These are phyloP conservation scores for Zymoseptoria ardabiliae DNA, from an alignment of 2,329 filamentous ascomycete species.

Conservation along the genomic window DNA sequence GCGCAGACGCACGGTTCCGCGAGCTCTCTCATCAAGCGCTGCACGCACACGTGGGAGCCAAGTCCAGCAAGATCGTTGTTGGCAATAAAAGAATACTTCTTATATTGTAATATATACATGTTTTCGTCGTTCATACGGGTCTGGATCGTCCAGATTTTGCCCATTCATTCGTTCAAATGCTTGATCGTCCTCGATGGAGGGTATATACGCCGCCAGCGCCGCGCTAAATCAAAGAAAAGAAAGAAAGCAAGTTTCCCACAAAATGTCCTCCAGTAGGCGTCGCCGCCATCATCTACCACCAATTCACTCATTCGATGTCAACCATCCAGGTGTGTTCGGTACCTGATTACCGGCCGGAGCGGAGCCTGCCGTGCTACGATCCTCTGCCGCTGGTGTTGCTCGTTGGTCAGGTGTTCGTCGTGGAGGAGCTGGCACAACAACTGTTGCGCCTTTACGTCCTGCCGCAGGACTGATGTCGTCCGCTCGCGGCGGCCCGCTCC, in stretches of 20 bases:
- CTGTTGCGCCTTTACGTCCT: constrained; percentile 12
- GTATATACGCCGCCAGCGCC: constrained; percentile 8
- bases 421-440: constrained; percentile 22
- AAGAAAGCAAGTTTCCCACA: neutral
- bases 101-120: neutral
- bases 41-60: neutral
- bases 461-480: constrained; percentile 25
- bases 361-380: neutral
- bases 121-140: neutral
- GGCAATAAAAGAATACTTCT: neutral
- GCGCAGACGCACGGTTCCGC: neutral
- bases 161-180: neutral
- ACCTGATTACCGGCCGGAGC: neutral
- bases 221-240: constrained; percentile 3
- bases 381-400: neutral
- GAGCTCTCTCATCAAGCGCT: neutral
- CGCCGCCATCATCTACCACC: neutral
- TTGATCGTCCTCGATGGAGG: neutral
- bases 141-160: neutral
- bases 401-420: constrained; percentile 7
- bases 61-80: neutral
- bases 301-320: neutral
- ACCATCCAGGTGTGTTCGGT: neutral
- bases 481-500: constrained; percentile 20
- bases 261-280: neutral